These are phyloP conservation scores for Cladosporium sp. DNA, from an alignment of 2,329 filamentous ascomycete genomes.

Conservation along the genomic window DNA sequence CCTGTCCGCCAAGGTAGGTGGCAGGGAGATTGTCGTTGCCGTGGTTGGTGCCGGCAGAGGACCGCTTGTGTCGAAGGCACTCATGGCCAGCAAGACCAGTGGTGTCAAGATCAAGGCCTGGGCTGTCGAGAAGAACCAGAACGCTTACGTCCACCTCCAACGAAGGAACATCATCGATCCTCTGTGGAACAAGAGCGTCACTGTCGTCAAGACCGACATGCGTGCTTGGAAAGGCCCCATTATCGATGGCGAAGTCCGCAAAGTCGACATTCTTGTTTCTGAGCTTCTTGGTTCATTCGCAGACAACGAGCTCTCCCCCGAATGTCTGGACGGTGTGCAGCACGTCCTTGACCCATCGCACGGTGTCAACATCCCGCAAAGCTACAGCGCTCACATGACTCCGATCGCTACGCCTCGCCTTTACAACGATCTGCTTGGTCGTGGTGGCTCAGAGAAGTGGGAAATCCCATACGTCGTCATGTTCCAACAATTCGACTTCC, in stretches of 20 bases:
- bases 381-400: slow-evolving; percentile 91
- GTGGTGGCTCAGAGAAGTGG: slow-evolving; percentile 63
- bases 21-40: slow-evolving; percentile 75
- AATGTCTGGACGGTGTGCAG: slow-evolving; percentile 94
- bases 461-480: slow-evolving; percentile 95
- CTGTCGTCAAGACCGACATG: slow-evolving; percentile 95
- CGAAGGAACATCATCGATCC: slow-evolving; percentile 73
- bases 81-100: slow-evolving; percentile 75
- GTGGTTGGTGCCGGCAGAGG: slow-evolving; percentile 93
- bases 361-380: slow-evolving; percentile 90
- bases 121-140: slow-evolving; percentile 97
- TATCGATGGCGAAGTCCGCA: slow-evolving; percentile 56
- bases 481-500: slow-evolving; percentile 84
- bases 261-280: slow-evolving; percentile 90
- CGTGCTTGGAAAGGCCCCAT: slow-evolving; percentile 87
- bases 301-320: slow-evolving; percentile 94
- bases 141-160: slow-evolving; percentile 90
- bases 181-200: slow-evolving; percentile 77
- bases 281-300: slow-evolving; percentile 94
- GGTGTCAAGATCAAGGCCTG: slow-evolving; percentile 81
- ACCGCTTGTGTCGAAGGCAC: slow-evolving; percentile 82
- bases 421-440: slow-evolving; percentile 73
- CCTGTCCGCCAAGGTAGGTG: slow-evolving; percentile 78
- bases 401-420: slow-evolving; percentile 87
- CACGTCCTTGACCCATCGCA: slow-evolving; percentile 77